A percentile compares a stretch with the other conserved stretches of the same genome.
Conservation (phyloP, 805 yeast genomes). For the Candida xiaguanensis region DNA sequence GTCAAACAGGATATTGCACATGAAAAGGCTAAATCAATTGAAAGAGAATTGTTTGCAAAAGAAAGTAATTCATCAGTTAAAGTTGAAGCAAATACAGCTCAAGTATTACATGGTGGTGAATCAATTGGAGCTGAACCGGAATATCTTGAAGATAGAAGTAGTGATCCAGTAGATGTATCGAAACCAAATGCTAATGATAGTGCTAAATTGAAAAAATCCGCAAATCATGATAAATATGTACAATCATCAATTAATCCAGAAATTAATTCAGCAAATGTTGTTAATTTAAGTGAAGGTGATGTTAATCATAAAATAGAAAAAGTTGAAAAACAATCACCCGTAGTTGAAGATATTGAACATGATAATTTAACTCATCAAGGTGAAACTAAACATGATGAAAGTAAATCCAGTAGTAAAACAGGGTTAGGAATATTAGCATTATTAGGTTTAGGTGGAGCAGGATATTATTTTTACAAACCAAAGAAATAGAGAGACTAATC, state of each 20-base stretch:
- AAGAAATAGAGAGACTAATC: not conserved
- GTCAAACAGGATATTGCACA: conserved; percentile 48
- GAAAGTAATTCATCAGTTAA: conserved; percentile 34
- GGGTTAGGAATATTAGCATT: conserved; percentile 12
- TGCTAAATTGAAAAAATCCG: conserved; percentile 22
- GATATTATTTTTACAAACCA: conserved; percentile 17
- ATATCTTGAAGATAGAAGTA: conserved; percentile 32
- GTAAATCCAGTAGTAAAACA: not conserved
- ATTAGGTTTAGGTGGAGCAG: conserved; percentile 28
- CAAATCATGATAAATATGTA: conserved; percentile 37
- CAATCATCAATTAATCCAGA: conserved; percentile 40
- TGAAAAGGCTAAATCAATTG: conserved; percentile 34
- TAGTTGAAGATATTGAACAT: conserved; percentile 37
- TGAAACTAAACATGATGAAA: conserved; percentile 5
- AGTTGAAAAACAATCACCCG: conserved; percentile 26
- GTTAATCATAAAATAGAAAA: conserved; percentile 34
- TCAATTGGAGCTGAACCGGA: conserved; percentile 35
- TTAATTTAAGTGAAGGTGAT: conserved; percentile 30
- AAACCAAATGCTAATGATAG: conserved; percentile 11
- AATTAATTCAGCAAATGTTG: conserved; percentile 34
- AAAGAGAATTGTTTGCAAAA: conserved; percentile 31
- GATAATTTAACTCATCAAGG: conserved; percentile 21
- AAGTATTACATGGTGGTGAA: conserved; percentile 43
- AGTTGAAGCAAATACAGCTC: conserved; percentile 42
- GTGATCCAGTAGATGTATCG: conserved; percentile 29